These are phyloP conservation scores for Przewalskia tangutica DNA, from an alignment of 257 asterid genomes.

Conservation along the genomic window DNA sequence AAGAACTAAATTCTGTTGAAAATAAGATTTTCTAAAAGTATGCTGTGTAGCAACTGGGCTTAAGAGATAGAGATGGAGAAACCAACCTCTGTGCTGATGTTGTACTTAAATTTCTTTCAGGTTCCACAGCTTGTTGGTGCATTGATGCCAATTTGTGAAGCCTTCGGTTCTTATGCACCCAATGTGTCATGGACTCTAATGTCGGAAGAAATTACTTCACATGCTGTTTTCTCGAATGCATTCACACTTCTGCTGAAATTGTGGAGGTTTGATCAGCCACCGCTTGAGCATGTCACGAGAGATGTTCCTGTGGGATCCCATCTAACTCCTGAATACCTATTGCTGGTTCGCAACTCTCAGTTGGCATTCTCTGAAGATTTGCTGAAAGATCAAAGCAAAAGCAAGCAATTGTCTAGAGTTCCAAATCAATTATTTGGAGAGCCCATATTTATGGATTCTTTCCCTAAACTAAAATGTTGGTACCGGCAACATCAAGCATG, in stretches of 20 bases:
- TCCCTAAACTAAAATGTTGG: conserved; percentile 88
- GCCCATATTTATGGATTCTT: conserved; percentile 72
- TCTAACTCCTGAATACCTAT: conserved; percentile 79
- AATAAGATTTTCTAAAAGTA: background rate
- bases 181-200: conserved; percentile 61
- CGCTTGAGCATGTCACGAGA: conserved; percentile 62
- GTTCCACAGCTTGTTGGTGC: conserved; percentile 96
- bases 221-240: conserved; percentile 86
- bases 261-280: conserved; percentile 94
- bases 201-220: conserved; percentile 67
- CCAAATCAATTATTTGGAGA: conserved; percentile 36
- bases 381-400: conserved; percentile 31
- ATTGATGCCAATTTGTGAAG: conserved; percentile 94
- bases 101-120: conserved; percentile 29
- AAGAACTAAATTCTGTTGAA: background rate
- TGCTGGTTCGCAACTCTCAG: conserved; percentile 65
- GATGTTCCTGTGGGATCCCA: conserved; percentile 73
- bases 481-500: conserved; percentile 86
- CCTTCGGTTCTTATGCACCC: conserved; percentile 89
- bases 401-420: conserved; percentile 40
- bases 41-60: background rate
- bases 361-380: conserved; percentile 40
- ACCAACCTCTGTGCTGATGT: conserved; percentile 2
- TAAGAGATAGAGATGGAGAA: background rate
- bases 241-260: conserved; percentile 76